Percentiles rank a stretch among this genome's conserved stretches.
Conservation (phyloP, 306 rosid species). For the Potentilla sterilis region DNA sequence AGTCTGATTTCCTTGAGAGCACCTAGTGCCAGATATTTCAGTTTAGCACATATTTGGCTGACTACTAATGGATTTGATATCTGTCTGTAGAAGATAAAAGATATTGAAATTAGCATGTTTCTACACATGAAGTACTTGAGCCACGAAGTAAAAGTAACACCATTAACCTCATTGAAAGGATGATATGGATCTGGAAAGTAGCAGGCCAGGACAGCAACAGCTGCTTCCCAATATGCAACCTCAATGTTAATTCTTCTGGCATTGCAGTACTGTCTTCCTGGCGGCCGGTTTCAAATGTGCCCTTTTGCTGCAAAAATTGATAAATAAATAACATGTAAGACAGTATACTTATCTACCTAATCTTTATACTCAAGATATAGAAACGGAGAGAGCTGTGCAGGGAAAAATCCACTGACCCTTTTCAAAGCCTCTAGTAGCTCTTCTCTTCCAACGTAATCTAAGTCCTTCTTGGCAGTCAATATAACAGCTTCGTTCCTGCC, state of each 20-base stretch:
- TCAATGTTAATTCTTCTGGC: conserved; percentile 82
- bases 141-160: conserved; percentile 21
- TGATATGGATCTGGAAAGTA: conserved; percentile 79
- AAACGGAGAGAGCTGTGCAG: conserved; percentile 1
- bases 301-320: conserved; percentile 77
- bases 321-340: conserved; percentile 23
- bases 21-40: conserved; percentile 67
- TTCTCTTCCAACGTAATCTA: conserved; percentile 80
- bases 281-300: conserved; percentile 99
- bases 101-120: conserved; percentile 25
- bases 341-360: not conserved
- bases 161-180: conserved; percentile 63
- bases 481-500: conserved; percentile 98
- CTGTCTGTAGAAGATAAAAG: conserved; percentile 62
- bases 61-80: conserved; percentile 75
- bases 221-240: conserved; percentile 96
- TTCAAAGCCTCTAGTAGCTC: conserved; percentile 94
- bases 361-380: not conserved
- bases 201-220: conserved; percentile 92
- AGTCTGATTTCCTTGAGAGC: conserved; percentile 79
- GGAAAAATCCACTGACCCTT: conserved; percentile 57
- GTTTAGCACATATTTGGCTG: conserved; percentile 78
- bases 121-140: conserved; percentile 14
- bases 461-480: conserved; percentile 96
- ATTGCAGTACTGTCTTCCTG: conserved; percentile 89